These are phyloP conservation scores for Apodospora peruviana DNA, from an alignment of 495 filamentous ascomycete genomes.

Conservation along the genomic window DNA sequence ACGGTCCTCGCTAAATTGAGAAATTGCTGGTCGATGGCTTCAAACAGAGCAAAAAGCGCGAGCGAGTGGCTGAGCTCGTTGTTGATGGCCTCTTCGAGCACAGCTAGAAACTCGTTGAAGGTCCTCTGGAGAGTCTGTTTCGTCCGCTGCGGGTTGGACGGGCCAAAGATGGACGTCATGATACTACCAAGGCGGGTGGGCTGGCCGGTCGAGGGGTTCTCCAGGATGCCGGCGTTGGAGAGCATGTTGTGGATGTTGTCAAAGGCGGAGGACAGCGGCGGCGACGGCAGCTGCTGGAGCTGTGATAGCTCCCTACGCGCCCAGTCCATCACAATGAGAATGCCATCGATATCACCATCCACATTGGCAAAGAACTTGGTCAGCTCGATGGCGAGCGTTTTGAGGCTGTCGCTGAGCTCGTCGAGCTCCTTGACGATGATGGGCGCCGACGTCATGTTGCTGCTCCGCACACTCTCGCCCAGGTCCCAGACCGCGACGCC, in stretches of 20 bases:
- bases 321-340: constrained; percentile 93
- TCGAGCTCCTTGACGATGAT: constrained; percentile 81
- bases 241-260: constrained; percentile 77
- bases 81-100: constrained; percentile 82
- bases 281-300: constrained; percentile 42
- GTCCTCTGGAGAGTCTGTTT: constrained; percentile 72
- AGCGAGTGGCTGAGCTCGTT: constrained; percentile 72
- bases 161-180: constrained; percentile 69
- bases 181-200: constrained; percentile 63
- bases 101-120: constrained; percentile 80
- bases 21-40: constrained; percentile 82
- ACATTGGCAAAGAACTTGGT: constrained; percentile 88
- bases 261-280: constrained; percentile 58
- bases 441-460: constrained; percentile 82
- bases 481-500: constrained; percentile 90
- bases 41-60: constrained; percentile 75
- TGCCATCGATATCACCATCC: constrained; percentile 85
- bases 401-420: constrained; percentile 73
- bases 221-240: constrained; percentile 61
- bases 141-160: constrained; percentile 71
- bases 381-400: constrained; percentile 71
- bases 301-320: constrained; percentile 70
- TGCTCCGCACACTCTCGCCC: constrained; percentile 77
- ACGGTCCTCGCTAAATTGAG: constrained; percentile 82
- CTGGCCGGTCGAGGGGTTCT: constrained; percentile 49